These are phyloP conservation scores for Juglanconis oblonga DNA, from an alignment of 2,329 filamentous ascomycete genomes.

Conservation along the genomic window DNA sequence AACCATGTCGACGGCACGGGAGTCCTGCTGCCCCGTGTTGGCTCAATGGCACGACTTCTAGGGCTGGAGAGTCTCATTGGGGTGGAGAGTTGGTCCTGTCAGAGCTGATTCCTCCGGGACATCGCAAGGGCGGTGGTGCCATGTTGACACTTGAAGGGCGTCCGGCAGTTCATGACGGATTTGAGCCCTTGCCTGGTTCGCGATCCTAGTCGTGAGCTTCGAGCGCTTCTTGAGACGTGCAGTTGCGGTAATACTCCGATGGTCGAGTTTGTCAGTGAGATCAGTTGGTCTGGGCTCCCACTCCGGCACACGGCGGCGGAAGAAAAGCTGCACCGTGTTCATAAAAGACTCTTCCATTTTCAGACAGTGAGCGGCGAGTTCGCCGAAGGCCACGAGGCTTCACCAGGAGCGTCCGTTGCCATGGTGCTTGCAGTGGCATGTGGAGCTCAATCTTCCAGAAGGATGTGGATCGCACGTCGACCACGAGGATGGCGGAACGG, in stretches of 20 bases:
- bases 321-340: no score
- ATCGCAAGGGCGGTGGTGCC: not conserved
- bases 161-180: slow-evolving; percentile 5
- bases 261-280: not conserved
- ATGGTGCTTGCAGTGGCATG: not conserved
- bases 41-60: slow-evolving; percentile 6
- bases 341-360: no score
- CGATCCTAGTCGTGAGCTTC: not conserved
- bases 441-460: slow-evolving; percentile 2
- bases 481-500: not conserved
- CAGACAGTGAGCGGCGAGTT: not conserved
- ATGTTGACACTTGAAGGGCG: not conserved
- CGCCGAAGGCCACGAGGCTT: slow-evolving; percentile 1
- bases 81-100: not conserved
- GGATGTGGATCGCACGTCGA: not conserved
- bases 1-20: slow-evolving; percentile 5
- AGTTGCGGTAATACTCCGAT: not conserved
- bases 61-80: slow-evolving; percentile 1
- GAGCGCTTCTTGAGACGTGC: slow-evolving; percentile 8
- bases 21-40: slow-evolving; percentile 5
- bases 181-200: not conserved
- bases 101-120: slow-evolving; percentile 6
- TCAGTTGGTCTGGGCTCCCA: no score
- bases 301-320: no score
- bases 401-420: not conserved